Evolutionary conservation across 108 stramenopile genomes (phyloP).

Genomic region (Skeletonema tropicum): DNA sequence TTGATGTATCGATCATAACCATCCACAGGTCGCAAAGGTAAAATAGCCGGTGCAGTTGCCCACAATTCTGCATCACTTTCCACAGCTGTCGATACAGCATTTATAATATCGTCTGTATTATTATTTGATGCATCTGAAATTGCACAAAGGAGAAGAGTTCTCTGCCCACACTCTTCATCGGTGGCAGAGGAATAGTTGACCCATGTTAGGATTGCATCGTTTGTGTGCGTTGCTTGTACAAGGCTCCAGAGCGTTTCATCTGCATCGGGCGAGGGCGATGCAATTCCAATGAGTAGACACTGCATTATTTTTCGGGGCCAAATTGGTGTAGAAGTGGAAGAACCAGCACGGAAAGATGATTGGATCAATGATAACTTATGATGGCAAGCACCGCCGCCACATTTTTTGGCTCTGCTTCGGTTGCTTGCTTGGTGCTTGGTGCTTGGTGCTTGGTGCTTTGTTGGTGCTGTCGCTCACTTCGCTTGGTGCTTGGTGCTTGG

Average conservation of each 20-base stretch:
- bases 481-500: no score
- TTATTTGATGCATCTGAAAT: not conserved
- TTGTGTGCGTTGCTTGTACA: constrained; percentile 11
- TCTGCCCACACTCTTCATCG: constrained; percentile 19
- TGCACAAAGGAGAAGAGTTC: constrained; percentile 22
- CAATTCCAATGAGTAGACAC: constrained; percentile 35
- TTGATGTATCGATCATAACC: constrained; percentile 22
- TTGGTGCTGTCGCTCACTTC: no score
- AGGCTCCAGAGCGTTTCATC: constrained; percentile 10
- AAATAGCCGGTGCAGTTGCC: constrained; percentile 56
- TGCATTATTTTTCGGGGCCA: constrained; percentile 29
- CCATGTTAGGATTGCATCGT: constrained; percentile 13
- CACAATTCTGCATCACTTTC: constrained; percentile 41
- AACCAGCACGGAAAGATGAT: no score
- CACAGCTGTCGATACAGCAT: not conserved
- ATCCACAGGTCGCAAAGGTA: constrained; percentile 39
- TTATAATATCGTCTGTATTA: not conserved
- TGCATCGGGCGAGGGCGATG: not conserved
- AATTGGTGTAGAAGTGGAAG: no score
- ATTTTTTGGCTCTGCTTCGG: no score
- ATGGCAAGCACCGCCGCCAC: no score
- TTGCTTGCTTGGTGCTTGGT: no score
- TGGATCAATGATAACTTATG: no score
- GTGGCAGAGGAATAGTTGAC: constrained; percentile 3
- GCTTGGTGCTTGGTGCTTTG: no score